These are phyloP conservation scores for Yarrowia sp. DNA, from an alignment of 805 yeast species.

Conservation along the genomic window DNA sequence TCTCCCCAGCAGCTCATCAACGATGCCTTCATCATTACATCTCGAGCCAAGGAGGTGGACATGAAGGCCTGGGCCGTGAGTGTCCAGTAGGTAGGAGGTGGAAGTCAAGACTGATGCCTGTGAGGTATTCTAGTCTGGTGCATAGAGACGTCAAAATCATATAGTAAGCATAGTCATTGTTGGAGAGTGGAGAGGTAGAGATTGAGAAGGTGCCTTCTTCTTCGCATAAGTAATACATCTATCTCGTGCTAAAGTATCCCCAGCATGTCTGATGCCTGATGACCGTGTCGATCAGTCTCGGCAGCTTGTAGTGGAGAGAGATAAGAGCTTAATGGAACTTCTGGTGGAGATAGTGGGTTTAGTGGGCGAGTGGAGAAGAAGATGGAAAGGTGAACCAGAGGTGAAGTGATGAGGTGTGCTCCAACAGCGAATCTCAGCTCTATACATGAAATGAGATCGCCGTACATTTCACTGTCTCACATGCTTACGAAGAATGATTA, in stretches of 20 bases:
- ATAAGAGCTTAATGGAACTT: conserved; percentile 4
- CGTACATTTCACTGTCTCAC: not conserved
- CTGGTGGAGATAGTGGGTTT: conserved; percentile 5
- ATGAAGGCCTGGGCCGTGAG: conserved; percentile 44
- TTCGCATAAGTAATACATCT: not conserved
- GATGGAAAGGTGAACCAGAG: not conserved
- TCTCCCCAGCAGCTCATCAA: conserved; percentile 72
- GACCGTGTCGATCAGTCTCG: conserved; percentile 30
- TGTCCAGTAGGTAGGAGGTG: conserved; percentile 4
- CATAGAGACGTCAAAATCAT: conserved; percentile 17
- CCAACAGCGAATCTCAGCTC: too few relatives aligned
- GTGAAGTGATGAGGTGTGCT: too few relatives aligned
- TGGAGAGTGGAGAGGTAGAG: not conserved
- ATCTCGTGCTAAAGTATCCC: not conserved
- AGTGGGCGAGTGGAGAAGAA: conserved; percentile 1
- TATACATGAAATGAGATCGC: too few relatives aligned
- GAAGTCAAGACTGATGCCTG: not conserved
- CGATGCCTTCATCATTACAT: conserved; percentile 47
- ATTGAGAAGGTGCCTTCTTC: not conserved
- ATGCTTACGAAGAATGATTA: not conserved
- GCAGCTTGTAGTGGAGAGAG: conserved; percentile 10
- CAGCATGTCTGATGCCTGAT: conserved; percentile 7
- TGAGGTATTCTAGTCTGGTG: not conserved
- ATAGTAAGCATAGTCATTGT: conserved; percentile 27
- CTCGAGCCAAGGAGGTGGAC: conserved; percentile 42